phyloP scores from a whole-genome alignment of 1,284 basidiomycete species.

The Cutaneotrichosporon spelunceum region DNA sequence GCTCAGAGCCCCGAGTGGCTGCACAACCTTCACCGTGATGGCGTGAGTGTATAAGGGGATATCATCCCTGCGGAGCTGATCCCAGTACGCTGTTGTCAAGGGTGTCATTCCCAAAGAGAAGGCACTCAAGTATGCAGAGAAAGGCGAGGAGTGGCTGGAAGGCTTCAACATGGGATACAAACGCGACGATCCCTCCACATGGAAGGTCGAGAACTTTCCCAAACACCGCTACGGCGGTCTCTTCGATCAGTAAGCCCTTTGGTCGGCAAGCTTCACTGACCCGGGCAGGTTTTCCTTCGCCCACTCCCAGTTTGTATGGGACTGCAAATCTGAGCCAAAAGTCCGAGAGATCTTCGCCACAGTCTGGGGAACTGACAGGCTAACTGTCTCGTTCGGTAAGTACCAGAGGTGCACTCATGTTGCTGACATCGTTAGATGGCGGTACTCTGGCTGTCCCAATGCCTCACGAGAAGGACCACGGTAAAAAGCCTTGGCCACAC shows the following conservation, averaged over 20 bases:
- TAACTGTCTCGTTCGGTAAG: constrained; percentile 45
- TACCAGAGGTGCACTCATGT: neutral
- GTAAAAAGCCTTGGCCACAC: neutral
- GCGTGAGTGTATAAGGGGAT: neutral
- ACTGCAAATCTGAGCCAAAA: constrained; percentile 43
- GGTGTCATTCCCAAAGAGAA: constrained; percentile 32
- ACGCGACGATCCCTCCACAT: constrained; percentile 33
- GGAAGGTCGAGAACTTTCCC: constrained; percentile 31
- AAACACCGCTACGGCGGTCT: constrained; percentile 14
- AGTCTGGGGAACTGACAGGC: constrained; percentile 50
- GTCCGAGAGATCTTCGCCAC: constrained; percentile 44
- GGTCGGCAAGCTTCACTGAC: no score
- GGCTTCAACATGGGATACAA: constrained; percentile 38
- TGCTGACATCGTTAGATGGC: neutral
- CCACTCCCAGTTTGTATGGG: constrained; percentile 51
- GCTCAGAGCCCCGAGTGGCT: neutral
- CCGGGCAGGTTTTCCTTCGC: constrained; percentile 38
- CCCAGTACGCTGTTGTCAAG: constrained; percentile 35
- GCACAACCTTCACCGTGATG: neutral
- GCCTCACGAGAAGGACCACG: neutral
- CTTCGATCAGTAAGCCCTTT: no score
- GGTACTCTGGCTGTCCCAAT: neutral
- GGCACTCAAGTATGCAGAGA: constrained; percentile 29
- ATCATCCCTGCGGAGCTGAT: neutral
- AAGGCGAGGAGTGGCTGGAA: constrained; percentile 39